Conservation (phyloP, 2,329 filamentous ascomycete genomes). For the Verticillium zaregamsianum region DNA sequence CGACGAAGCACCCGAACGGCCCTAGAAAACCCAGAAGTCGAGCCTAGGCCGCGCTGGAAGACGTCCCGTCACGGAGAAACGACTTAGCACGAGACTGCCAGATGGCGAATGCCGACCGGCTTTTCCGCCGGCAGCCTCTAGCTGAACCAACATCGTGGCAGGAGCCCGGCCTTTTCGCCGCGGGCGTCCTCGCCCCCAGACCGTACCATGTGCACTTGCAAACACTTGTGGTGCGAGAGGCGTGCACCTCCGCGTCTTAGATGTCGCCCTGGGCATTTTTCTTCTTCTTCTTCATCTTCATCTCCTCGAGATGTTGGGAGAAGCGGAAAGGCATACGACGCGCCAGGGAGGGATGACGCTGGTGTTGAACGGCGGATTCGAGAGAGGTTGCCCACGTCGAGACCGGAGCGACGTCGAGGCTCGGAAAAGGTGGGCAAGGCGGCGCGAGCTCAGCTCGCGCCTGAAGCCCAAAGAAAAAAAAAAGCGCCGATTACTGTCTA, state of each 20-base stretch:
- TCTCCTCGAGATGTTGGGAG: no score
- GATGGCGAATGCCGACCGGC: neutral
- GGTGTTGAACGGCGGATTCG: neutral
- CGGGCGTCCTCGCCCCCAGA: neutral
- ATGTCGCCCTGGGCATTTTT: neutral
- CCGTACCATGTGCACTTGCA: neutral
- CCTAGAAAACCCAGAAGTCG: neutral
- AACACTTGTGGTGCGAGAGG: neutral
- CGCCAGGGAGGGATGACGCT: no score
- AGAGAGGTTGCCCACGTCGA: neutral
- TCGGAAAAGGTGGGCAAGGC: neutral
- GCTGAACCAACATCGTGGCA: neutral
- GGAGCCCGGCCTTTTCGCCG: neutral
- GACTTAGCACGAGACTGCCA: neutral
- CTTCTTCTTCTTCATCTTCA: no score
- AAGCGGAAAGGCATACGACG: no score
- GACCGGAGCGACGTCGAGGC: neutral
- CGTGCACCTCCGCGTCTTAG: no score
- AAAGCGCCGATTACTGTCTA: neutral
- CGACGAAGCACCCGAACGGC: neutral
- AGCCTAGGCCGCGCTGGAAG: neutral
- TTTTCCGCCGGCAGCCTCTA: neutral
- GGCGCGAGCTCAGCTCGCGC: neutral
- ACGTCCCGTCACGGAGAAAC: neutral
- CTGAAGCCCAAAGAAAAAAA: no score